Conservation (phyloP, 148 eudicot species). For the Hydrangea macrophylla region DNA sequence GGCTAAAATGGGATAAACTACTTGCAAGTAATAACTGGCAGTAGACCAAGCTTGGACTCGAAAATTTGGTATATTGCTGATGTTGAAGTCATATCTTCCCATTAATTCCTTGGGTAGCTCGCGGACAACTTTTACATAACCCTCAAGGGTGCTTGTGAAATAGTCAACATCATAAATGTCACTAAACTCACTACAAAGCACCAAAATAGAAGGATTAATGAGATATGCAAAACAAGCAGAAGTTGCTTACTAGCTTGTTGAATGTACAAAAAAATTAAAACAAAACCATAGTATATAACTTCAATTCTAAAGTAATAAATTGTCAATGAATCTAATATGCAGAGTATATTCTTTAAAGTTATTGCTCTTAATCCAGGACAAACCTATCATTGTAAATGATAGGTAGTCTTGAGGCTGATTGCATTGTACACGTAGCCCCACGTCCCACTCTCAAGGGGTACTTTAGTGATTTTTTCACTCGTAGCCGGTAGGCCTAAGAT, state of each 20-base stretch:
- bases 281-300: neutral
- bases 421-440: too few relatives aligned
- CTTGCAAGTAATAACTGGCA: slow-evolving; percentile 53
- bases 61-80: slow-evolving; percentile 52
- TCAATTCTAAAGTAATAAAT: neutral
- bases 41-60: slow-evolving; percentile 82
- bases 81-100: slow-evolving; percentile 48
- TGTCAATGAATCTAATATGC: neutral
- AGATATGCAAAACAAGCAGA: slow-evolving; percentile 3
- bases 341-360: neutral
- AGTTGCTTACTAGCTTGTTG: neutral
- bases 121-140: slow-evolving; percentile 43
- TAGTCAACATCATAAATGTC: slow-evolving; percentile 78
- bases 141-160: slow-evolving; percentile 53
- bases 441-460: too few relatives aligned
- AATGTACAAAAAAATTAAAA: neutral
- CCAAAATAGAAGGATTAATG: neutral
- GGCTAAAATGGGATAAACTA: slow-evolving; percentile 58
- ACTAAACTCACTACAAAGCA: slow-evolving; percentile 52
- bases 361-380: neutral
- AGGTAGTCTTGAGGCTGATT: too few relatives aligned
- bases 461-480: too few relatives aligned
- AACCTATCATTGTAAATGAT: too few relatives aligned
- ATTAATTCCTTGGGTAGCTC: slow-evolving; percentile 51
- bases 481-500: too few relatives aligned